Evolutionary conservation across 2,329 filamentous ascomycete species (phyloP), one percentile per base, ranked within the genome.

Genomic region (Colletotrichum tanaceti): DNA sequence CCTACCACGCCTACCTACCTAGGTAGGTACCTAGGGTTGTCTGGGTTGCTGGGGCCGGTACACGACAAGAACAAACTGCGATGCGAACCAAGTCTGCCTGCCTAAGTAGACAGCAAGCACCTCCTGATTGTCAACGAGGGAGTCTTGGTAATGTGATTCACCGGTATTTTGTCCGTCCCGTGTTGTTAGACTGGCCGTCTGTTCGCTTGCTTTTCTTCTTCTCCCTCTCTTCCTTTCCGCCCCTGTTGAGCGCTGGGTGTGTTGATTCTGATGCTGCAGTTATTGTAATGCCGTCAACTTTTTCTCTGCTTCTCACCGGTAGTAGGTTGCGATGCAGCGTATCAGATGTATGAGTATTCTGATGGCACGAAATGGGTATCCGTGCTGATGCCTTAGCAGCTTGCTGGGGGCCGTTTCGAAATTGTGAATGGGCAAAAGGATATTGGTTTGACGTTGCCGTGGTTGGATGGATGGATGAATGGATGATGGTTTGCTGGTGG

Each of bases 131-230:
- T 46, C 52, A 43, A 39, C 53, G 59, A 67, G 24, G 58, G 59
- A 58, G 44, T 63, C 53, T 68, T 68, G 50, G 62, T 57, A 50
- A 60, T 57, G 38, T 64, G 65, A 61, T 68, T 59, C 57, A 38
- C 44, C 62, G 55, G 65, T 60, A 57, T 68, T 55, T 68, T 52
- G 7, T 68, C 38, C 65, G 65, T 65, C 65, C 50, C 54, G 47
- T 65, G 10, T 44, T 49, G 3, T 59, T 43, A 54, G 24, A 16
- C 22, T 50, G 24, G 22, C 39, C 43, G 43, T n/a, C n/a, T 49
- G 32, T 18, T 53, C 13, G n/a, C 32, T 11, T 35, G 24, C 38
- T 20, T n/a, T n/a, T 55, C 52, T 41, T 41, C 4, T 13, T 41
- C 9, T 63, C 24, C n/a, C n/a, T n/a, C n/a, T 16, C 20, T 50